These are phyloP conservation scores for Hygrocybe punicea DNA, from an alignment of 768 basidiomycete species.

Conservation along the genomic window DNA sequence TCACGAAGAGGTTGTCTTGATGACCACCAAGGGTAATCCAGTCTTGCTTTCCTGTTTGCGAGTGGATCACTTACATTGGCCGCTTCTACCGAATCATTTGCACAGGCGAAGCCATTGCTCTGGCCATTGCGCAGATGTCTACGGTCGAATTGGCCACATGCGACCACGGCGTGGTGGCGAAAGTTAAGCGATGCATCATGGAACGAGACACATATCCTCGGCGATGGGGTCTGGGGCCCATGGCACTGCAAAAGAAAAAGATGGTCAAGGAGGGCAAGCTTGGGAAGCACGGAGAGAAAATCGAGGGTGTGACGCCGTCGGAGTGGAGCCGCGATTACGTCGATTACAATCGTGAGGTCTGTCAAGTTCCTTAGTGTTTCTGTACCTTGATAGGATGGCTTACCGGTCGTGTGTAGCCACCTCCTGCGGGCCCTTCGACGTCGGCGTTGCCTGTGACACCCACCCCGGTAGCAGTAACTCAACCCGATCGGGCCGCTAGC, in stretches of 20 bases:
- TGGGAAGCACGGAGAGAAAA: slow-evolving; percentile 89
- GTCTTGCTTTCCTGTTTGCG: neutral
- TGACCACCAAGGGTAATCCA: slow-evolving; percentile 89
- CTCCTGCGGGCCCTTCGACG: slow-evolving; percentile 38
- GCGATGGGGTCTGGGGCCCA: slow-evolving; percentile 97
- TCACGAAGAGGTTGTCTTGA: slow-evolving; percentile 94
- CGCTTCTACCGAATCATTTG: slow-evolving; percentile 4
- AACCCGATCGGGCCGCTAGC: slow-evolving; percentile 20
- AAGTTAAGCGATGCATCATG: slow-evolving; percentile 99
- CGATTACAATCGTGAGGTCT: slow-evolving; percentile 76
- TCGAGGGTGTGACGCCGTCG: slow-evolving; percentile 81
- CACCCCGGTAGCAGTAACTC: slow-evolving; percentile 21
- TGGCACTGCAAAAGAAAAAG: slow-evolving; percentile 97
- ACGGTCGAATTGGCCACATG: slow-evolving; percentile 97
- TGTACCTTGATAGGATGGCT: neutral
- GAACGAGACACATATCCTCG: slow-evolving; percentile 98
- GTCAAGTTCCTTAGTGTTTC: slow-evolving; percentile 12
- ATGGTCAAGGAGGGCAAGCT: slow-evolving; percentile 97
- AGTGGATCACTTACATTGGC: neutral
- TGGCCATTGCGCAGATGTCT: slow-evolving; percentile 96
- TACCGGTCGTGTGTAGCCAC: slow-evolving; percentile 27
- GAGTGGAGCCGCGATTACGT: slow-evolving; percentile 93
- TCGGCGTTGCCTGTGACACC: slow-evolving; percentile 22
- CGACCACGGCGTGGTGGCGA: slow-evolving; percentile 97
- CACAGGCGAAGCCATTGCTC: slow-evolving; percentile 85